Percentiles rank a stretch among this genome's conserved stretches.
These are phyloP conservation scores for Cutaneotrichosporon spelunceum DNA, from an alignment of 1,284 basidiomycete species.

Conservation along the genomic window DNA sequence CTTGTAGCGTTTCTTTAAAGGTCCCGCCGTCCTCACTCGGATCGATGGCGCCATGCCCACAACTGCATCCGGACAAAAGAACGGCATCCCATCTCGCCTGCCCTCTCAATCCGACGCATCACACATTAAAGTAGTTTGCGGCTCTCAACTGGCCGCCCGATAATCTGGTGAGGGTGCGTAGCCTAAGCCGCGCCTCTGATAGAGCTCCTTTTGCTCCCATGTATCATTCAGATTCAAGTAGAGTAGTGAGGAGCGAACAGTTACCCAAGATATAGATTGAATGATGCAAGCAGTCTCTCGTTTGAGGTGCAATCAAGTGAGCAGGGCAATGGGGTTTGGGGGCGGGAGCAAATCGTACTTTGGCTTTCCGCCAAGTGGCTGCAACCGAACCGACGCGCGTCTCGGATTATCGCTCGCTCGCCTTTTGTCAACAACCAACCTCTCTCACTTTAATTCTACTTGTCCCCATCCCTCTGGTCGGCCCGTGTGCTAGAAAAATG, in stretches of 20 bases:
- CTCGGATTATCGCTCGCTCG: neutral
- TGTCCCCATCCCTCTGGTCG: neutral
- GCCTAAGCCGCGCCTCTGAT: slow-evolving; percentile 5
- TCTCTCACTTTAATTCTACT: neutral
- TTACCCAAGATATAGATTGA: neutral
- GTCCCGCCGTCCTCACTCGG: neutral
- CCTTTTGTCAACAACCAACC: neutral
- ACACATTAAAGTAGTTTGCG: neutral
- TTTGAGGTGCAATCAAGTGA: neutral
- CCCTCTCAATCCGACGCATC: neutral
- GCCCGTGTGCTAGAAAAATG: slow-evolving; percentile 10
- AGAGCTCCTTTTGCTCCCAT: slow-evolving; percentile 9
- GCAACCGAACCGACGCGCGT: neutral
- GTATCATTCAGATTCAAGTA: slow-evolving; percentile 8
- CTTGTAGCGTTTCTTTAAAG: neutral
- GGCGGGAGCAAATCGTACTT: neutral
- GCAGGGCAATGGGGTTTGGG: neutral
- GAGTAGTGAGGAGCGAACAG: slow-evolving; percentile 1
- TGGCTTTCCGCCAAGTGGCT: too few species aligned
- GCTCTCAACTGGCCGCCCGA: neutral
- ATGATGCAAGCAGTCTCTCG: slow-evolving; percentile 5
- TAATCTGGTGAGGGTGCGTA: slow-evolving; percentile 3
- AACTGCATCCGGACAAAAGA: neutral
- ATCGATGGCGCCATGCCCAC: neutral
- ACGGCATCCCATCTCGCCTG: neutral